phyloP scores from a whole-genome alignment of 1,284 basidiomycete species.

The Chalciporus sp. region DNA sequence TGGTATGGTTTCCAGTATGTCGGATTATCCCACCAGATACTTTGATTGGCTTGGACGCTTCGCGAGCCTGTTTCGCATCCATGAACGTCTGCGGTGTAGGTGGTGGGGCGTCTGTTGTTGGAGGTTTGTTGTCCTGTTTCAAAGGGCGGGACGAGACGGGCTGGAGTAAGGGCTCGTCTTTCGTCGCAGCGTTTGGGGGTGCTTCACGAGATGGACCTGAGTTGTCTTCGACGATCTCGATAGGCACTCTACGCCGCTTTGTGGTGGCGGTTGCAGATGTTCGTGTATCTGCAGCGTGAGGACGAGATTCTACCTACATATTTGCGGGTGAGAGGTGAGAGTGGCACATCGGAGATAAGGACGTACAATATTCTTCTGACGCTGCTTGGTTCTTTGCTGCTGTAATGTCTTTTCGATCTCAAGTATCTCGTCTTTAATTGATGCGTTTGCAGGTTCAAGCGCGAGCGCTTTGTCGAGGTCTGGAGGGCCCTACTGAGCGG shows the following conservation, averaged over 20 bases:
- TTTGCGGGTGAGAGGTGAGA: not conserved
- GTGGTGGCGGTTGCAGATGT: conserved; percentile 14
- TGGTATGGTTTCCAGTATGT: conserved; percentile 50
- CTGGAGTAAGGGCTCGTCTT: conserved; percentile 23
- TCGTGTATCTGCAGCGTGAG: conserved; percentile 13
- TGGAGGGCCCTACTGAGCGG: conserved; percentile 30
- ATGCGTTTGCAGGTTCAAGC: conserved; percentile 60
- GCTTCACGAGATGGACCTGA: conserved; percentile 4
- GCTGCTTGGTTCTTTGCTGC: conserved; percentile 35
- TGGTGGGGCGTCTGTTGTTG: conserved; percentile 8
- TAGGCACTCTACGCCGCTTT: conserved; percentile 66
- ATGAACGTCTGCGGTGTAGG: conserved; percentile 44
- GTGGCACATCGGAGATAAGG: not conserved
- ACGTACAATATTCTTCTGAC: conserved; percentile 24
- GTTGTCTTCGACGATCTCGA: conserved; percentile 60
- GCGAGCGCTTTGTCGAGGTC: conserved; percentile 60
- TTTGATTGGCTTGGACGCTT: conserved; percentile 41
- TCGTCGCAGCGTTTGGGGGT: not conserved
- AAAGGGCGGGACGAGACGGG: conserved; percentile 33
- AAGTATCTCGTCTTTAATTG: conserved; percentile 56
- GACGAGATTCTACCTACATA: conserved; percentile 10
- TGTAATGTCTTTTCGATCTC: conserved; percentile 45
- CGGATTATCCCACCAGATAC: conserved; percentile 66
- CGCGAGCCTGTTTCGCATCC: conserved; percentile 56
- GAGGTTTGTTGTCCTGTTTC: conserved; percentile 11